phyloP scores from a whole-genome alignment of 2,329 filamentous ascomycete species.

The Aureobasidium sp. region DNA sequence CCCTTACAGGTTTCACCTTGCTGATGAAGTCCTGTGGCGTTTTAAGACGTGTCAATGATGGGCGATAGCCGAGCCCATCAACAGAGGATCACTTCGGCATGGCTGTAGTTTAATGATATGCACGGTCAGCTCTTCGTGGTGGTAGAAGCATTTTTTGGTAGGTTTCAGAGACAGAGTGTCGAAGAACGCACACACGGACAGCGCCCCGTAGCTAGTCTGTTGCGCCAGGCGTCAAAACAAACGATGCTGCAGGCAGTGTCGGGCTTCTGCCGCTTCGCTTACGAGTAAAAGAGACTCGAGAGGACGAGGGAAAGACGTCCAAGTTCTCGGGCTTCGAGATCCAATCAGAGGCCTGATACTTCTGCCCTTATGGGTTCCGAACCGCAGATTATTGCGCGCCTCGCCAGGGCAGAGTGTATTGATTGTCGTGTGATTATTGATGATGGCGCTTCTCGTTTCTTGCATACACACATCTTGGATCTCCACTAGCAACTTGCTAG shows the following conservation, averaged over 20 bases:
- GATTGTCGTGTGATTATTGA: not conserved
- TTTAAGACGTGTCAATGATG: conserved; percentile 16
- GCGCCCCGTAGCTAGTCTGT: conserved; percentile 6
- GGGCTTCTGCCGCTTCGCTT: conserved; percentile 13
- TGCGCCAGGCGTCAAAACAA: conserved; percentile 12
- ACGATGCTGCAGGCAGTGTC: not conserved
- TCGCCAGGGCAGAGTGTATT: not conserved
- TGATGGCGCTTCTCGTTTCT: not conserved
- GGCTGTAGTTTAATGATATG: conserved; percentile 15
- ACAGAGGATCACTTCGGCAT: conserved; percentile 14
- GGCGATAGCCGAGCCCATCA: conserved; percentile 16
- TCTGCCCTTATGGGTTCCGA: not conserved
- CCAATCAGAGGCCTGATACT: conserved; percentile 9
- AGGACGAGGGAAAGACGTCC: conserved; percentile 1
- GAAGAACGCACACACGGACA: conserved; percentile 6
- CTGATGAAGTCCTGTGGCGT: conserved; percentile 10
- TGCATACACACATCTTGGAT: not conserved
- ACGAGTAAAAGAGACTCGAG: conserved; percentile 1
- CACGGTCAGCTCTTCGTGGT: conserved; percentile 11
- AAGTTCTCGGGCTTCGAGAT: not conserved
- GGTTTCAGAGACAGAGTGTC: conserved; percentile 7
- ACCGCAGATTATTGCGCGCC: conserved; percentile 9
- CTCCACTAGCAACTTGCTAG: not conserved
- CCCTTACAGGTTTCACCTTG: conserved; percentile 8
- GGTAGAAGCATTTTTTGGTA: conserved; percentile 4